phyloP scores from a whole-genome alignment of 352 stramenopile genomes.

The Phytophthora brassicae region DNA sequence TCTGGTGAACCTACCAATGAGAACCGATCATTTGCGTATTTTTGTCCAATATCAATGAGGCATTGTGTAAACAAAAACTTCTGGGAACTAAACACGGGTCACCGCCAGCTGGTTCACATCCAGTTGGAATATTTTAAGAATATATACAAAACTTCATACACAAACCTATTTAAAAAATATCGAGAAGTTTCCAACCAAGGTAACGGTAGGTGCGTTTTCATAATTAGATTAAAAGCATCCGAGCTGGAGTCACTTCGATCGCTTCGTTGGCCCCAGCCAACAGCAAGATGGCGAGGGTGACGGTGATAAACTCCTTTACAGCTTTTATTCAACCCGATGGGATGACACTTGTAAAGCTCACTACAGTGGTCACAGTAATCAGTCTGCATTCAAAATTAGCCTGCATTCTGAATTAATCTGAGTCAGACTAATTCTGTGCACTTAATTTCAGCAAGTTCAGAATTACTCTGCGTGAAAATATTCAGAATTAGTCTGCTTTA shows the following conservation, averaged over 20 bases:
- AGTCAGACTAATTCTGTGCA: too few species aligned
- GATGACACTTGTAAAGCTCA: background rate
- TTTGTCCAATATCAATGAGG: background rate
- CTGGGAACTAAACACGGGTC: background rate
- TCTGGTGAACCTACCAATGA: too few species aligned
- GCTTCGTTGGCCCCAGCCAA: background rate
- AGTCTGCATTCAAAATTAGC: too few species aligned
- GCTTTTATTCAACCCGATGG: constrained; percentile 4
- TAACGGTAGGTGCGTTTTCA: background rate
- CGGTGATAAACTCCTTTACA: constrained; percentile 1
- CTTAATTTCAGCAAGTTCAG: too few species aligned
- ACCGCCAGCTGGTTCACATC: constrained; percentile 16
- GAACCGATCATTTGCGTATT: background rate
- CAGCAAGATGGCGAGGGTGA: background rate
- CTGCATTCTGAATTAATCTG: too few species aligned
- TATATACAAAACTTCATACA: constrained; percentile 9
- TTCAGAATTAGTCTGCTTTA: too few species aligned
- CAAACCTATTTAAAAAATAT: constrained; percentile 13
- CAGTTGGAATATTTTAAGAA: constrained; percentile 26
- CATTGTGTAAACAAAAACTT: background rate
- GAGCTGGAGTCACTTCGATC: background rate
- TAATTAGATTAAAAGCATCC: background rate
- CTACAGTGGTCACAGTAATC: too few species aligned
- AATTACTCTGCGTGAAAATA: too few species aligned
- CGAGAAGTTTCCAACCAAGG: background rate